Evolutionary conservation across 805 yeast species (phyloP), one percentile per base, ranked within the genome.

Genomic region (Kuraishia ogatae): DNA sequence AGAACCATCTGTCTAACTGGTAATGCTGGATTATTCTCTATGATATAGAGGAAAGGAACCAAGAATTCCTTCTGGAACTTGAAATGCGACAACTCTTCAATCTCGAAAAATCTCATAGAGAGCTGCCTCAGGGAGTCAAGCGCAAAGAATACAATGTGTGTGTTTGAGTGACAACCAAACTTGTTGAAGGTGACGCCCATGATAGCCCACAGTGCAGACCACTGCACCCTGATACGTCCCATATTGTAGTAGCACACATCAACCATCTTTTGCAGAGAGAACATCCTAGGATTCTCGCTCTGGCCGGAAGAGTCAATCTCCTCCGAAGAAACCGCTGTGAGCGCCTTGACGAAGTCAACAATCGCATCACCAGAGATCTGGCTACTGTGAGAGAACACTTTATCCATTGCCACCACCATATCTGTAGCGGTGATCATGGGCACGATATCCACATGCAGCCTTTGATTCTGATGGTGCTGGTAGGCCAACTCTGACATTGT

Each of bases 161-260:
- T 72, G 64, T 92, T 93, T 47, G 82, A 71, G 65, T 89, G 87
- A 56, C 96, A 84, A 2, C 96, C 96, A 59, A 91, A 92, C 51
- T 77, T 80, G 60, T 89, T 89, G 72, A 94, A 94, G 49, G 89
- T 88, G 56, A 81, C 88, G 17, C 96, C 97, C 88, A 94, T 88
- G 10, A 89, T 87, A 17, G 87, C 81, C 99, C 99, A 94, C 57
- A 94, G 76, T 54, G 89, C 93, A 5, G 96, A 83, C 97, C 99
- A 94, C 71, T 96, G 97, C 58, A 94, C 84, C 68, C 97, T 83
- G 62, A 94, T 92, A 74, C 99, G 87, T 53, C 84, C 84, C 97
- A 94, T 94, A 68, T 96, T 96, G 74, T 96, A 94, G 70, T 94
- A 93, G 71, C 97, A 93, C 49, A 94, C 96, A 70, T 96, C 99